phyloP scores from a whole-genome alignment of 257 asterid genomes.

The Catharanthus roseus region DNA sequence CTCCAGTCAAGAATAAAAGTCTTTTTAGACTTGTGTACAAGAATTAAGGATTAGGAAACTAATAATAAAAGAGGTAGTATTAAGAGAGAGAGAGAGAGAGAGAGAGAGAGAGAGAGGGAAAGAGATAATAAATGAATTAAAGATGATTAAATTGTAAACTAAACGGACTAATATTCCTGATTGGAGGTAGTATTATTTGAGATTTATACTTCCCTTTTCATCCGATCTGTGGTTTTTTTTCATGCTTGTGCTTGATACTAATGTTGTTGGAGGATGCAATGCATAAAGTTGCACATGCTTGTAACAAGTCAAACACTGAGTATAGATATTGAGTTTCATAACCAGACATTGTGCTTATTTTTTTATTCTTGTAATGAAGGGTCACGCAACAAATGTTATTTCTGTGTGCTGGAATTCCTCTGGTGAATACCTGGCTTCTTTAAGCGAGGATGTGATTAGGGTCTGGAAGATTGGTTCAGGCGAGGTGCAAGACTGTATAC shows the following conservation, averaged over 20 bases:
- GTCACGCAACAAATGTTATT: constrained; percentile 21
- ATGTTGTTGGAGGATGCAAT: not conserved
- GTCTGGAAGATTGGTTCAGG: constrained; percentile 36
- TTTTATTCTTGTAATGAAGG: constrained; percentile 16
- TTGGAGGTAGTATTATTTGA: no score
- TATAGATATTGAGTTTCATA: not conserved
- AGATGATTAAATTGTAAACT: no score
- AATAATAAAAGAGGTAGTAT: no score
- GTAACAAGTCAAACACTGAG: not conserved
- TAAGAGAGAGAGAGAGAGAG: no score
- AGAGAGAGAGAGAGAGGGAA: no score
- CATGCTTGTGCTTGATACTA: not conserved
- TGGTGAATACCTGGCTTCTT: constrained; percentile 33
- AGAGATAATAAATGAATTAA: no score
- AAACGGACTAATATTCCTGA: no score
- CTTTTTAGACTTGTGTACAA: no score
- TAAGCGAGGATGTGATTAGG: constrained; percentile 32
- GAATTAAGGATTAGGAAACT: no score
- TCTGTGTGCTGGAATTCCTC: constrained; percentile 36
- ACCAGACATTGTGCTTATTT: not conserved
- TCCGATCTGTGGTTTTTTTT: not conserved
- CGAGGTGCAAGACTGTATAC: constrained; percentile 22
- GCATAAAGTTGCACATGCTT: not conserved
- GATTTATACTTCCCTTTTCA: not conserved
- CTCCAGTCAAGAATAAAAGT: no score